These are phyloP conservation scores for Phytophthora hybrid DNA, from an alignment of 352 stramenopile genomes.

Conservation along the genomic window DNA sequence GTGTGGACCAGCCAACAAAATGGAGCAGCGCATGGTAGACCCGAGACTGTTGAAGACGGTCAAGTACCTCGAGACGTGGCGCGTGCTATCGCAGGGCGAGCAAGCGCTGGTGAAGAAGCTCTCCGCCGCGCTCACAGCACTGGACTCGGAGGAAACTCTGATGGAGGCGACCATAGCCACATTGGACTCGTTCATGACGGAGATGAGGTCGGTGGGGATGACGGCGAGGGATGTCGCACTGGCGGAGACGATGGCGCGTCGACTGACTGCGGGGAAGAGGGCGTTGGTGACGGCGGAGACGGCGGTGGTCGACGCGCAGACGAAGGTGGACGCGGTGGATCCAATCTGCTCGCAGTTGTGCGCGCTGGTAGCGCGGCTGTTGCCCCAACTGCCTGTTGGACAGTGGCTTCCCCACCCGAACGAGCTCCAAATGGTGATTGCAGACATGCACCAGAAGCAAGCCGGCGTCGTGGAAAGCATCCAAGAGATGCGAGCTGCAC, in stretches of 20 bases:
- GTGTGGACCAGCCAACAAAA: not conserved
- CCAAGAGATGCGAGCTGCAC: not conserved
- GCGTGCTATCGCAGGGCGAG: slow-evolving; percentile 3
- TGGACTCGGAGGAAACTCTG: slow-evolving; percentile 4
- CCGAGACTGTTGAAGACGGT: slow-evolving; percentile 1
- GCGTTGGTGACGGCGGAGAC: slow-evolving; percentile 1
- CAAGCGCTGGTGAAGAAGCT: slow-evolving; percentile 3
- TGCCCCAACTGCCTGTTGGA: not conserved
- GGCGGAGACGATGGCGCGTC: slow-evolving; percentile 5
- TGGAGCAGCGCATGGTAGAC: slow-evolving; percentile 4
- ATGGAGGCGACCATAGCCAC: slow-evolving; percentile 8
- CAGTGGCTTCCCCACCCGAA: not conserved
- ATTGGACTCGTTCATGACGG: slow-evolving; percentile 1
- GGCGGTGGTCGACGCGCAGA: not conserved
- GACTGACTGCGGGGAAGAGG: not conserved
- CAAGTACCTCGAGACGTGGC: not conserved
- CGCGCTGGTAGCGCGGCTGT: not conserved
- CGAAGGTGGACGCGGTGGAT: slow-evolving; percentile 2
- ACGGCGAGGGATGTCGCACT: not conserved
- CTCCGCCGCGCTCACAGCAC: not conserved
- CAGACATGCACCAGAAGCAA: not conserved
- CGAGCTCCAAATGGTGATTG: slow-evolving; percentile 1
- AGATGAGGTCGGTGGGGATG: not conserved
- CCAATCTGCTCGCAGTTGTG: not conserved
- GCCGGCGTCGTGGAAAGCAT: not conserved